Base-by-base conservation (phyloP, 768 basidiomycete species). In the Daedaleopsis sinensis region DNA sequence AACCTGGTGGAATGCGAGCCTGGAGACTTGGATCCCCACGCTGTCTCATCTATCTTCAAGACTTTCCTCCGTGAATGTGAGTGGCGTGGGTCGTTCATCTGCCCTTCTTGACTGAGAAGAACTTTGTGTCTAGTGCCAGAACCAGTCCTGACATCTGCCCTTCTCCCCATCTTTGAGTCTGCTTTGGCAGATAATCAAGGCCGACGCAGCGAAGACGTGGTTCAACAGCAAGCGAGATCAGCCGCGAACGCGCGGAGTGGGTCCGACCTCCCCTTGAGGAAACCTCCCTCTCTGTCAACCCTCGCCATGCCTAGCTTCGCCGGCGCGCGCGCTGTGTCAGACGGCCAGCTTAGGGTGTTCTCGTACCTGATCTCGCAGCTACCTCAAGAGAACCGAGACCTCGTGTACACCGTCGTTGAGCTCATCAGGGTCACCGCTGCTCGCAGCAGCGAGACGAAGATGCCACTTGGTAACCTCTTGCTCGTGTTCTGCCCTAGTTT, bases 21-120 rank as follows among this genome's bases (percentile, higher is more conserved):
- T 24, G 86, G 90, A 9, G 94, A 98, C 69, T 76, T 98, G 38
- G 96, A 98, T 70, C 96, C 96, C 50, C 94, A 98, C 73, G 93
- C 94, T 1, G 95, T 98, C 8, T 88, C 95, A 19, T 92, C 93
- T 24, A 78, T 96, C 35, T 97, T 96, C 78, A 97, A 96, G 74
- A 89, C 93, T 1, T 98, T 87, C 72, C 79, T 98, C 46, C 89
- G 96, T 58, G 94, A 97, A 82, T 78, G 95, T 96, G 76, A 79
- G 95, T 82, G 35, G 5, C 2, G 16, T 6, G 3, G 4, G 27
- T 32, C 27, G 27, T 32, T 32, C 27, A 32, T 32, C 27, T 32
- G 27, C 27, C 27, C 3, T 21, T 64, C 19, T 55, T 24, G 57
- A 13, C 58, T 67, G 12, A 70, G 57, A 12, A 49, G 12, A 12